Evolutionary conservation across 2,329 filamentous ascomycete genomes (phyloP).

Genomic region (Diplodia corticola): DNA sequence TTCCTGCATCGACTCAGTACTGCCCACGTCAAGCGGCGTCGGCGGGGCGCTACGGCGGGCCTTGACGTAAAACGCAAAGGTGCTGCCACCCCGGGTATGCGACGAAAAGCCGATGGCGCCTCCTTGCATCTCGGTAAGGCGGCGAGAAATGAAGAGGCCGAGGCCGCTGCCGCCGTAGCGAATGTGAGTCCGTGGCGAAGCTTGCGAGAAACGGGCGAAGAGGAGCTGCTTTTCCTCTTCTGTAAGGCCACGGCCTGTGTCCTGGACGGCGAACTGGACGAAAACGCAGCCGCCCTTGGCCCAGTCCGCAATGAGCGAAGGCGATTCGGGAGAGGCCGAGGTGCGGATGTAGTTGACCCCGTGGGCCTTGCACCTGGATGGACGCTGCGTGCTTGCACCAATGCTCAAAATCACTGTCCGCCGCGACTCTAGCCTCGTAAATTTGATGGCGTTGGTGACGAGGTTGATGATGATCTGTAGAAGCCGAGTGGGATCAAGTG

Average conservation of each 20-base stretch:
- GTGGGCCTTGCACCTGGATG: not conserved
- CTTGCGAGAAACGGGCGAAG: slow-evolving; percentile 38
- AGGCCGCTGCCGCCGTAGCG: slow-evolving; percentile 48
- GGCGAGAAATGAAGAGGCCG: slow-evolving; percentile 49
- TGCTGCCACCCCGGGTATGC: slow-evolving; percentile 38
- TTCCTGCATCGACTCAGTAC: not conserved
- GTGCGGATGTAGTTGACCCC: slow-evolving; percentile 18
- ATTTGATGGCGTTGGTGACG: slow-evolving; percentile 51
- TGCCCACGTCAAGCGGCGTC: not conserved
- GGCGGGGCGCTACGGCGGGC: slow-evolving; percentile 29
- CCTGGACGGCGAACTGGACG: slow-evolving; percentile 38
- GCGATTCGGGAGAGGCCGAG: slow-evolving; percentile 7
- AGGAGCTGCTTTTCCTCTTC: slow-evolving; percentile 37
- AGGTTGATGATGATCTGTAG: slow-evolving; percentile 47
- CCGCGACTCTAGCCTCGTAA: slow-evolving; percentile 41
- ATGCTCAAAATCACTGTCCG: slow-evolving; percentile 43
- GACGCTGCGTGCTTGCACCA: slow-evolving; percentile 31
- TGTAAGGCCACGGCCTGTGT: slow-evolving; percentile 44
- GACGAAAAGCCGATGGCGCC: slow-evolving; percentile 50
- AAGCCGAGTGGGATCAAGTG: slow-evolving; percentile 46
- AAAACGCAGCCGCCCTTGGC: slow-evolving; percentile 40
- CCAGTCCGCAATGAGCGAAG: slow-evolving; percentile 32
- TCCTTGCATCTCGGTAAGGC: slow-evolving; percentile 47
- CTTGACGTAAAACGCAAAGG: slow-evolving; percentile 49
- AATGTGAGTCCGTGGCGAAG: slow-evolving; percentile 39